Base-by-base conservation (phyloP, 2,329 filamentous ascomycete genomes). In the Tolypocladium amazonense region DNA sequence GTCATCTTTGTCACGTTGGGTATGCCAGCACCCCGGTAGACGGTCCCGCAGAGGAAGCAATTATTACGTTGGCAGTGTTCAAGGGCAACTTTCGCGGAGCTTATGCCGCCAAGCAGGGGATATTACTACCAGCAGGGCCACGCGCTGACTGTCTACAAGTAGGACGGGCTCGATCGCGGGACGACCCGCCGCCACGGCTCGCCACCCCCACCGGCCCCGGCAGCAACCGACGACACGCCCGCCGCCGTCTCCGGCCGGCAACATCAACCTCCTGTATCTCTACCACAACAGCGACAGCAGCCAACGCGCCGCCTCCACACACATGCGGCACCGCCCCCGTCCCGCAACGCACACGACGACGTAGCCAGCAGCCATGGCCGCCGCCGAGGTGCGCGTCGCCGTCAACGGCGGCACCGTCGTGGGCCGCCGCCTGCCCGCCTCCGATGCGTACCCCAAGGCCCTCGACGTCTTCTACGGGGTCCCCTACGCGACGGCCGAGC, bases 381-480 rank as follows among this genome's bases (percentile, higher is more conserved):
- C 27, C 23, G 38, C 41, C 53, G 33, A 56, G 18, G 45, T 43
- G 20, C 37, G 56, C 43, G 63, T 70, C 56, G 35, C 56, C 38
- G 57, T 67, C 58, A 66, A 65, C 57, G 64, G 63, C 58, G 64
- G 65, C 60, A 62, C 60, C 57, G 58, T 71, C 59, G 20, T 61
- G 9, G 69, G 69, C 56, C 61, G 56, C n/a, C 61, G 60, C 4
- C 64, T 65, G 56, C 61, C 65, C 2, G 63, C 66, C 4, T 65
- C 66, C 12, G 35, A 58, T 11, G 62, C 65, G 15, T 70, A 72
- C 33, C 76, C 78, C 4, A 75, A 73, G 56, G 65, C 73, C 20
- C 64, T 83, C 50, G 77, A 82, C 47, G 73, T 74, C 14, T 83
- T 78, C 67, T 74, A 76, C 53, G 79, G 79, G 56, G 73, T 83